Evolutionary conservation across 352 stramenopile species (phyloP), one percentile per base, ranked within the genome.

Genomic region (Pythium insidiosum): DNA sequence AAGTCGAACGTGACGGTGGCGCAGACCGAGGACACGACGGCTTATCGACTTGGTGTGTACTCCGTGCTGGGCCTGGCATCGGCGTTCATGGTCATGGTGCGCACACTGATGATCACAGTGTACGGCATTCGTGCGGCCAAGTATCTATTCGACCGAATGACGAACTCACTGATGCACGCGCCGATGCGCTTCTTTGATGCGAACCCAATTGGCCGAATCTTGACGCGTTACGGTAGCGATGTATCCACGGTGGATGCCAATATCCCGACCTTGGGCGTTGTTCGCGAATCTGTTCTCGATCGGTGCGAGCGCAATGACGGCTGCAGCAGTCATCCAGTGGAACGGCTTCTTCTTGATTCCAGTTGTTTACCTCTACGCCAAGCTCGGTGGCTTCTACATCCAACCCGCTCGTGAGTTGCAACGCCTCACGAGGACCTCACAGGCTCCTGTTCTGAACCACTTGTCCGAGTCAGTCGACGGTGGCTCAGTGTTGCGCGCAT

Each of bases 121-220:
- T n/a, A n/a, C n/a, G n/a, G n/a, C n/a, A n/a, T 24, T 35, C 22
- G 1, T 13, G 61, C 51, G 1, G 63, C 72, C 1, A 52, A 68
- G 16, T 64, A 63, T 15, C 56, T 97, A 5, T 95, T 97, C 48
- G 65, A 97, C 38, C 58, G 72, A 25, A 77, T 97, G 53, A 95
- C 86, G 10, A 41, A 72, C 19, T 73, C 72, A 20, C 73, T 97
- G 13, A 50, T 97, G 19, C 62, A 68, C 33, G 88, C 89, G n/a
- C 87, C 89, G 6, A 73, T 96, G 28, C 56, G n/a, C n/a, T n/a
- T n/a, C n/a, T n/a, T n/a, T n/a, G n/a, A n/a, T n/a, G n/a, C n/a
- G n/a, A n/a, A n/a, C 72, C 3, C 97, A 97, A 59, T 97, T 97
- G 54, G 86, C 97, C 66, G 86, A 41, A 87, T 97, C 43, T 26